Base-by-base conservation (phyloP, 306 rosid species). In the Notholithocarpus densiflorus region DNA sequence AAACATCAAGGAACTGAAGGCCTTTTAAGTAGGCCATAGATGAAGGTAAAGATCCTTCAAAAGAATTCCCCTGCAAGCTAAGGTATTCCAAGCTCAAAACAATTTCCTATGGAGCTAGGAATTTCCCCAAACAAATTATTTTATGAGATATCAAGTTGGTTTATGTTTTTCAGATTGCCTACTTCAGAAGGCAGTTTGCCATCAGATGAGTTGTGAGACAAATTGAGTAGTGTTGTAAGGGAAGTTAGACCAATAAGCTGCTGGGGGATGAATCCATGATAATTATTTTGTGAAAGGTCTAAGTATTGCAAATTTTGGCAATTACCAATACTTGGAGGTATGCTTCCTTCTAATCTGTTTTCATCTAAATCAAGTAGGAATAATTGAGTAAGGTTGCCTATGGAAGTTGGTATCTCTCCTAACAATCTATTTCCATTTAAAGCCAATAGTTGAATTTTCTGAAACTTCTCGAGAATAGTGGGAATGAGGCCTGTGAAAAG, bases 101-200 rank as follows among this genome's bases (percentile, higher is more conserved):
- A 12, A 48, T 3, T 48, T 48, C 53, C 53, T 48, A 3, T 48
- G 5, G 53, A 48, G 15, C 1, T 48, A 10, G 53, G 53, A 48
- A 48, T 48, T 48, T 48, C 53, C 53, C 53, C 5, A 3, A 0
- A 2, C 53, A 45, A 48, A 48, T 48, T 48, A 3, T 48, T 48
- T 12, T 48, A 0, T 2, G 1, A 48, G 24, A 81, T 32, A 53
- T 71, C 75, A 1, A 82, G 2, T 0, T 1, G 0, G 20, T 6
- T 20, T 3, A 82, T 53, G 48, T 66, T 72, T 55, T 19, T 56
- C 1, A 57, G 1, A 15, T 37, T 26, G 11, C 82, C 82, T 3
- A 82, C 75, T 48, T 82, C 24, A 5, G 55, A 13, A 27, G 82
- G 56, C 1, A 79, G n/a, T 45, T 21, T 52, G 19, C 77, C 77